phyloP scores from a whole-genome alignment of 257 asterid species.

The Plectranthus barbatus region DNA sequence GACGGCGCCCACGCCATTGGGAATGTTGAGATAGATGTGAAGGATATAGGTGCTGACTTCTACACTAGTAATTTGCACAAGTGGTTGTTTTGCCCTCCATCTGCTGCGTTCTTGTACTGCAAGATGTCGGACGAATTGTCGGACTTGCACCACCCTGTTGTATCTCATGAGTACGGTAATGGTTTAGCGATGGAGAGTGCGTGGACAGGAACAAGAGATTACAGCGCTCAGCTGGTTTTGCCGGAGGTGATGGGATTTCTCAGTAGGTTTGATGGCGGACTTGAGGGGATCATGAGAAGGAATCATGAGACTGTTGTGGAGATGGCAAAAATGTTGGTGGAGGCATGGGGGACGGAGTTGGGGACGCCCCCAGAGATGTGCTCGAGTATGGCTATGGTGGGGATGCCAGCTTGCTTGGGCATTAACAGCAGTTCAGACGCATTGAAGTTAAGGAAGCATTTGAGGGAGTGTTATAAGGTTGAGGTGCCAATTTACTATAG shows the following conservation, averaged over 20 bases:
- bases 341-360: constrained; percentile 63
- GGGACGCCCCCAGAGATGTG: constrained; percentile 76
- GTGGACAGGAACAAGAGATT: constrained; percentile 86
- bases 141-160: constrained; percentile 68
- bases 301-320: constrained; percentile 53
- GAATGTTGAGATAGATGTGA: constrained; percentile 53
- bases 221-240: constrained; percentile 69
- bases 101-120: constrained; percentile 64
- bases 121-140: constrained; percentile 39
- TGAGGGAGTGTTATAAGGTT: constrained; percentile 51
- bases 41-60: constrained; percentile 69
- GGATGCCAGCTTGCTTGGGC: constrained; percentile 64
- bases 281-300: constrained; percentile 60
- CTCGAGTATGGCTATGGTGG: constrained; percentile 92
- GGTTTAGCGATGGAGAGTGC: constrained; percentile 71
- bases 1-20: constrained; percentile 92
- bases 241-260: constrained; percentile 67
- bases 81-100: constrained; percentile 80
- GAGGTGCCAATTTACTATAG: constrained; percentile 79
- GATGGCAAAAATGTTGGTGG: constrained; percentile 43
- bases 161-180: constrained; percentile 71
- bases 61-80: constrained; percentile 72
- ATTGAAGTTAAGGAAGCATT: constrained; percentile 48
- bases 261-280: constrained; percentile 64
- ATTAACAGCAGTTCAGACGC: constrained; percentile 44